A percentile compares a stretch with the other conserved stretches of the same genome.
Evolutionary conservation across 164 flowering plant species (phyloP).

Genomic region (Kalanchoe fedtschenkoi): DNA sequence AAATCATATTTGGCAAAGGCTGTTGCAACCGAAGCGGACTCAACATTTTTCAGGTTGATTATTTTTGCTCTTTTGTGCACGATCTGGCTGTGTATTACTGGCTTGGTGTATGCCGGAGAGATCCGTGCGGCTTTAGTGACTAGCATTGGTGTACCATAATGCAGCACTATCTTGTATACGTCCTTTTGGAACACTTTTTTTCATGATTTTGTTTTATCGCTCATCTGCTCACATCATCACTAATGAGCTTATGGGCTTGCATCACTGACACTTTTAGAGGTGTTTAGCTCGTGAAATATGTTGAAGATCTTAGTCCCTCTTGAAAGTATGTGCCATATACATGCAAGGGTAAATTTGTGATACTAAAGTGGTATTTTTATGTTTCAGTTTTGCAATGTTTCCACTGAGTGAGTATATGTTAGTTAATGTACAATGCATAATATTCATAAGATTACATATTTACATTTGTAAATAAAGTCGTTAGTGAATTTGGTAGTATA

Average conservation of each 20-base stretch:
- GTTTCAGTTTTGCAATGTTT: background rate
- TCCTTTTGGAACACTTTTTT: background rate
- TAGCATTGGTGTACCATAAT: too few species aligned
- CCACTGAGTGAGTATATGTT: background rate
- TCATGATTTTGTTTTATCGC: background rate
- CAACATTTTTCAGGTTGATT: constrained; percentile 80
- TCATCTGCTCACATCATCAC: background rate
- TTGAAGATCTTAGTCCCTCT: background rate
- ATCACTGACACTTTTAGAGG: too few species aligned
- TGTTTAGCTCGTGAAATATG: background rate
- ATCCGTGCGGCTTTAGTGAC: too few species aligned
- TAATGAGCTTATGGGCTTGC: too few species aligned
- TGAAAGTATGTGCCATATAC: background rate
- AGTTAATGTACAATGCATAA: background rate
- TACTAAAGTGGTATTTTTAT: background rate
- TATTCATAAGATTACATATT: background rate
- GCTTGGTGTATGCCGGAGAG: background rate
- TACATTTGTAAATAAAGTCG: background rate
- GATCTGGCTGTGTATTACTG: background rate
- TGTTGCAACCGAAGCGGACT: constrained; percentile 97
- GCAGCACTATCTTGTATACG: too few species aligned
- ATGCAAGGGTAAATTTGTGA: background rate
- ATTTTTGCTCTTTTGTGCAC: background rate
- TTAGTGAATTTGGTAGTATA: background rate
- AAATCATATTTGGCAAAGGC: constrained; percentile 97